phyloP scores from a whole-genome alignment of 148 eudicot genomes.

The Beta vulgaris region DNA sequence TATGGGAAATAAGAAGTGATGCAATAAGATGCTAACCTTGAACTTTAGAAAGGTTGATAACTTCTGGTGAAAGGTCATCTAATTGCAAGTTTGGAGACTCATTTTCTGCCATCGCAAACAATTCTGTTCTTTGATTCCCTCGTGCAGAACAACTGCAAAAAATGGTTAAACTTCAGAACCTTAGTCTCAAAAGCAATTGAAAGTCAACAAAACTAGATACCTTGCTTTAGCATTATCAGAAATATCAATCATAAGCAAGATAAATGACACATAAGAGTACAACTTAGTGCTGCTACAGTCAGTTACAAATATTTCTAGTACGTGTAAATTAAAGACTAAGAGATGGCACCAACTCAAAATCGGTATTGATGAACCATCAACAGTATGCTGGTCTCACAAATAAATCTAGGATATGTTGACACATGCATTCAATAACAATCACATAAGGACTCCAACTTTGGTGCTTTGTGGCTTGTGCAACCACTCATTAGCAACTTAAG shows the following conservation, averaged over 20 bases:
- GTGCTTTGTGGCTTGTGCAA: not conserved
- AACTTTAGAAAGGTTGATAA: conserved; percentile 8
- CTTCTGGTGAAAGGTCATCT: conserved; percentile 9
- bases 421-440: not conserved
- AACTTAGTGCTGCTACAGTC: no score
- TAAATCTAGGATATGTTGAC: no score
- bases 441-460: not conserved
- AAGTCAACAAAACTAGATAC: not conserved
- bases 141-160: conserved; percentile 4
- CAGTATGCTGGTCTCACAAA: no score
- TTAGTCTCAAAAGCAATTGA: not conserved
- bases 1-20: not conserved
- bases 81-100: conserved; percentile 3
- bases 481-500: no score
- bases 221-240: not conserved
- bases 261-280: not conserved
- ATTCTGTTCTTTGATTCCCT: conserved; percentile 1
- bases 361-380: no score
- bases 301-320: no score
- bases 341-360: no score
- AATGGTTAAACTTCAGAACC: not conserved
- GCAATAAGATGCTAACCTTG: conserved; percentile 23
- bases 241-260: not conserved
- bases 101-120: conserved; percentile 20
- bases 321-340: no score